Evolutionary conservation across 768 basidiomycete genomes (phyloP).

Genomic region (Lactarius evosmus): DNA sequence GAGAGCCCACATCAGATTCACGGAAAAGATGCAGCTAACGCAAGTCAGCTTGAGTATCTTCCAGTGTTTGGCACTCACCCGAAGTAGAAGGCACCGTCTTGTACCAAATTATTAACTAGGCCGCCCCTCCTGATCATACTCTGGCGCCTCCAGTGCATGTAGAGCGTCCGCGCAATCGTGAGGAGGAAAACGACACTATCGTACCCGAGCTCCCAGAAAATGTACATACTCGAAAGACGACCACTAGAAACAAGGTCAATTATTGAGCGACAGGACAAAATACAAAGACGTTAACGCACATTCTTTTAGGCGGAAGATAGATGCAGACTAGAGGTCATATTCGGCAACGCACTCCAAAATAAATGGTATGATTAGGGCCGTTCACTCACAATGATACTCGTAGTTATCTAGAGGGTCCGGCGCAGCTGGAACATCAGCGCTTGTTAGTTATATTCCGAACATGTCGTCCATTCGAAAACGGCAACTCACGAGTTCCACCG

Average conservation of each 20-base stretch:
- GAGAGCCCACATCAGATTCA: constrained; percentile 26
- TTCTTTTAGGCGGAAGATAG: constrained; percentile 21
- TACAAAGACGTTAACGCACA: constrained; percentile 9
- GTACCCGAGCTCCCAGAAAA: constrained; percentile 26
- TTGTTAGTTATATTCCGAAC: background rate
- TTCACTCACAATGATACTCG: constrained; percentile 25
- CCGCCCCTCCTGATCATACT: background rate
- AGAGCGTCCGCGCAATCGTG: constrained; percentile 24
- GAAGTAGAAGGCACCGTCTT: constrained; percentile 26
- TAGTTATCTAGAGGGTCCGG: constrained; percentile 26
- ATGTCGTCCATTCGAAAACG: background rate
- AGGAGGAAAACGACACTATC: constrained; percentile 26
- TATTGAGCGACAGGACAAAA: background rate
- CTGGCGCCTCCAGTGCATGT: constrained; percentile 24
- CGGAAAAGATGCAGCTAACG: constrained; percentile 24
- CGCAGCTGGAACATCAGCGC: constrained; percentile 10
- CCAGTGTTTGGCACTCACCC: constrained; percentile 13
- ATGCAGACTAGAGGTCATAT: constrained; percentile 21
- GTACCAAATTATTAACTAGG: constrained; percentile 15
- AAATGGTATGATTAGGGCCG: background rate
- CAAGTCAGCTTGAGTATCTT: background rate
- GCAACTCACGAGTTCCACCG: constrained; percentile 18
- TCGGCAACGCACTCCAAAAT: background rate
- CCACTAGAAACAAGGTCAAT: constrained; percentile 5
- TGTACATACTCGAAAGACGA: constrained; percentile 23